These are phyloP conservation scores for Septoria petroselini DNA, from an alignment of 2,329 filamentous ascomycete genomes.

Conservation along the genomic window DNA sequence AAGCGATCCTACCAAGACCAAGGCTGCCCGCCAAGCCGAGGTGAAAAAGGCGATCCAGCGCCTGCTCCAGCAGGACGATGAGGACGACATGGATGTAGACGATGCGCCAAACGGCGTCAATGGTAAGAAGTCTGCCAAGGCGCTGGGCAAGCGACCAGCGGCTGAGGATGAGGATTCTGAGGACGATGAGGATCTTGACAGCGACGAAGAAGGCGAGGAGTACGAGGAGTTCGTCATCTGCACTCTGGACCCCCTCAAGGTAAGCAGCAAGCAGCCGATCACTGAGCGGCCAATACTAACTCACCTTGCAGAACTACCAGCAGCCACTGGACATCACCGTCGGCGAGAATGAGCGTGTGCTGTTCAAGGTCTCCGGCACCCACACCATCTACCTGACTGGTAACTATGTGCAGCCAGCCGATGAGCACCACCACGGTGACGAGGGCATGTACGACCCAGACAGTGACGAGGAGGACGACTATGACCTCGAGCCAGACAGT, in stretches of 20 bases:
- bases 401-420: slow-evolving; percentile 81
- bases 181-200: slow-evolving; percentile 51
- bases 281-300: slow-evolving; percentile 33
- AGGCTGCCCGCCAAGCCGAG: slow-evolving; percentile 78
- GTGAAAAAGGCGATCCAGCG: slow-evolving; percentile 73
- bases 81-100: slow-evolving; percentile 72
- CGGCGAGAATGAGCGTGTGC: slow-evolving; percentile 81
- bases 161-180: slow-evolving; percentile 49
- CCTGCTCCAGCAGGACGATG: slow-evolving; percentile 44
- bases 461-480: slow-evolving; percentile 62
- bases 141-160: slow-evolving; percentile 63
- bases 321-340: slow-evolving; percentile 93
- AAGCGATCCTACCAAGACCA: slow-evolving; percentile 84
- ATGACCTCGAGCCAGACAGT: slow-evolving; percentile 76
- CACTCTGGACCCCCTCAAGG: slow-evolving; percentile 89
- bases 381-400: slow-evolving; percentile 90
- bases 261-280: slow-evolving; percentile 47
- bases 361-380: slow-evolving; percentile 86
- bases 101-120: slow-evolving; percentile 58
- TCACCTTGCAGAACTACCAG: slow-evolving; percentile 73
- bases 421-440: slow-evolving; percentile 56
- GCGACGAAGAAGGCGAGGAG: slow-evolving; percentile 62
- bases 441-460: slow-evolving; percentile 62
- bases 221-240: slow-evolving; percentile 91
- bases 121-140: slow-evolving; percentile 66